Conservation (phyloP, 768 basidiomycete genomes). For the Boletus rufocinnamomeus region DNA sequence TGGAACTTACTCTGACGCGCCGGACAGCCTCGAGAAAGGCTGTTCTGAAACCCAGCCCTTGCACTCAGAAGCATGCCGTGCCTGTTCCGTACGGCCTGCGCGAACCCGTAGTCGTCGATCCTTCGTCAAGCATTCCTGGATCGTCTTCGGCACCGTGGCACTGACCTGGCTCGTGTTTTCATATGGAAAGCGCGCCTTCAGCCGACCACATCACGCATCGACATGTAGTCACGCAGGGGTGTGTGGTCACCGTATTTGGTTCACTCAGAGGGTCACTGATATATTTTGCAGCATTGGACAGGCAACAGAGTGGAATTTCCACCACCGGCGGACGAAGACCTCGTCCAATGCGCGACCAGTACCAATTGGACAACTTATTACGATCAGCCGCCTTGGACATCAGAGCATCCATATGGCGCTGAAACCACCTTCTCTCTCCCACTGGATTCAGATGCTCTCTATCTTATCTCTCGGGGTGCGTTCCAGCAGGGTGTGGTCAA, state of each 20-base stretch:
- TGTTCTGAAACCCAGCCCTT: conserved; percentile 4
- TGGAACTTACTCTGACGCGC: conserved; percentile 4
- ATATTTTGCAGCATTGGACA: conserved; percentile 9
- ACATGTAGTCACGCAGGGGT: too few species aligned
- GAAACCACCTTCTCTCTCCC: conserved; percentile 34
- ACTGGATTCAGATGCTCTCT: conserved; percentile 31
- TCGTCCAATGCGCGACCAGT: conserved; percentile 17
- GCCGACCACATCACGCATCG: conserved; percentile 2
- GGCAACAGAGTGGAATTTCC: neutral
- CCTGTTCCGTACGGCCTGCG: neutral
- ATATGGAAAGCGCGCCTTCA: conserved; percentile 2
- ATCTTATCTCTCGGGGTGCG: conserved; percentile 32
- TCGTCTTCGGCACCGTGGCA: conserved; percentile 5
- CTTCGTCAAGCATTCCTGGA: conserved; percentile 11
- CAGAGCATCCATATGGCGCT: conserved; percentile 27
- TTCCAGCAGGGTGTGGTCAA: conserved; percentile 31
- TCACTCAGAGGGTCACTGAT: neutral
- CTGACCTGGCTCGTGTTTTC: conserved; percentile 21
- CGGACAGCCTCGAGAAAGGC: conserved; percentile 24
- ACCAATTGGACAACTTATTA: conserved; percentile 28
- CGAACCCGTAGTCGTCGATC: neutral
- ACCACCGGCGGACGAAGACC: neutral
- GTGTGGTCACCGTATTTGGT: neutral
- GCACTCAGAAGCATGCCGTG: neutral
- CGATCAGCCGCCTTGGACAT: conserved; percentile 28